Evolutionary conservation across 108 stramenopile genomes (phyloP).

Genomic region (Conticribra guillardii): DNA sequence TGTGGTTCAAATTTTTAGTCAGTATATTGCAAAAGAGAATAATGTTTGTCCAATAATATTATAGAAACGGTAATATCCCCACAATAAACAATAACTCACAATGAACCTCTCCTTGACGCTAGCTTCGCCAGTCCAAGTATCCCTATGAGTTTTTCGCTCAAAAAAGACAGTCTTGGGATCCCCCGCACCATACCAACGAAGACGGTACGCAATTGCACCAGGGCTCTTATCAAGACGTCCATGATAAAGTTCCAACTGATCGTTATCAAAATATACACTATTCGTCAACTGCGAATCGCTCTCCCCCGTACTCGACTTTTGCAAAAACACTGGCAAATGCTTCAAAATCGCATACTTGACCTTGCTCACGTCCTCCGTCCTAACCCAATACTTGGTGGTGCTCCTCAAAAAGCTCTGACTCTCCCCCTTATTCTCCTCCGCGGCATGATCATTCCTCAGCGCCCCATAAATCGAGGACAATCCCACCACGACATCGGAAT

Average conservation of each 20-base stretch:
- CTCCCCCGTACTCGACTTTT: constrained; percentile 90
- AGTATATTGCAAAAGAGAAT: no score
- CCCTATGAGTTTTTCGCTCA: constrained; percentile 98
- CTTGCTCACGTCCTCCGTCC: constrained; percentile 91
- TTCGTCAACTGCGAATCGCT: constrained; percentile 95
- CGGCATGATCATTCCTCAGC: constrained; percentile 81
- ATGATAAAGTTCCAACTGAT: constrained; percentile 93
- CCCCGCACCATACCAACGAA: constrained; percentile 95
- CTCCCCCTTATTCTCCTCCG: constrained; percentile 74
- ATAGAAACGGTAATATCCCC: neutral
- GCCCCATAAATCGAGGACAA: constrained; percentile 80
- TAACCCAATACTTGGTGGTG: constrained; percentile 98
- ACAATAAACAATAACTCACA: constrained; percentile 51
- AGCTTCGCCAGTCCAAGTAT: constrained; percentile 97
- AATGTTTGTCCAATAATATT: constrained; percentile 6
- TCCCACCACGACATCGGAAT: constrained; percentile 91
- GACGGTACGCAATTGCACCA: constrained; percentile 93
- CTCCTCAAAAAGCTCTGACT: constrained; percentile 86
- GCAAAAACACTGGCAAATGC: constrained; percentile 95
- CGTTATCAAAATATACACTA: constrained; percentile 91
- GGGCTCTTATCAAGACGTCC: constrained; percentile 95
- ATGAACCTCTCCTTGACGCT: constrained; percentile 98
- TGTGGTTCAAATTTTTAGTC: neutral
- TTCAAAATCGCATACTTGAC: constrained; percentile 93
- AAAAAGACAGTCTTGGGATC: constrained; percentile 91